Evolutionary conservation across 31 red algal species (phyloP), one percentile per base, ranked within the genome.

Genomic region (Endocladia muricata): DNA sequence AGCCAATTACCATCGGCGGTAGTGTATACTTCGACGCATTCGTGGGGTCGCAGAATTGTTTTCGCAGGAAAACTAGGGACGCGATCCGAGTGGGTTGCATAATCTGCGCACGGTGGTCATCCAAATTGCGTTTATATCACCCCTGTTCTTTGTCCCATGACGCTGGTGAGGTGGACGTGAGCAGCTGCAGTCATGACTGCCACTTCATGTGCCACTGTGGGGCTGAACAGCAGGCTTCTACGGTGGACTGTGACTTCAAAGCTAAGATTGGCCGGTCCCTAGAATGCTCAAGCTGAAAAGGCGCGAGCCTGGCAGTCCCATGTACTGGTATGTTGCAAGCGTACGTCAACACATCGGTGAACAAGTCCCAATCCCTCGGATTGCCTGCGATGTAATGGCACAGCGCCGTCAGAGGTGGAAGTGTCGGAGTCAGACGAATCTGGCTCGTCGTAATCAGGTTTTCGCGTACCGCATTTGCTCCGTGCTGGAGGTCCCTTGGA

Each of bases 101-200:
- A n/a, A n/a, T n/a, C n/a, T n/a, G n/a, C n/a, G n/a, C n/a, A 49
- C 15, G 58, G 15, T 25, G 8, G 7, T 11, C 58, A 29, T 61
- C 58, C 19, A 61, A 61, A 29, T 61, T 61, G 15, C 58, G 58
- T 25, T 61, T 61, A 61, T 61, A 61, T 29, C 58, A 7, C 58
- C 7, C 19, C 26, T 61, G 58, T 7, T 15, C 58, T 7, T 61
- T 29, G 11, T 25, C 11, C 8, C 15, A 25, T 8, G 7, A 25
- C 58, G 7, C 29, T 8, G 7, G 19, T 7, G 58, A 11, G 11
- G 11, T 29, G 11, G 15, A 25, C 19, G 29, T 15, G 7, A 29
- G 26, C 8, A 11, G 8, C 26, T 61, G 7, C 19, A 61, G 22
- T 25, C 58, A 61, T 29, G 58, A 61, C 22, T 61, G 15, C 58